Conservation (phyloP, 805 yeast species). For the Lipomyces mesembrius region DNA sequence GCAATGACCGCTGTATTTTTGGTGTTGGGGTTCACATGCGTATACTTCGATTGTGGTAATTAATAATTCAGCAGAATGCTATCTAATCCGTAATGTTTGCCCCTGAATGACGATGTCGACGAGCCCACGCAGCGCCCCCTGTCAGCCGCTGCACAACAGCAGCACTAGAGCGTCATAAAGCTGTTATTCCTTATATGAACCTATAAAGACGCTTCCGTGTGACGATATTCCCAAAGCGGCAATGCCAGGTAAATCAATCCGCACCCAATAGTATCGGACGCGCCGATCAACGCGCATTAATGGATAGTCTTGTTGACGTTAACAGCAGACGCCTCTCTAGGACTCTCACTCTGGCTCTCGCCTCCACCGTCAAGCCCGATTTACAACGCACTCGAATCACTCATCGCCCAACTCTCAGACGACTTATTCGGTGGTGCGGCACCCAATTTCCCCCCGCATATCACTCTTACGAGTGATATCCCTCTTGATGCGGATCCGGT, state of each 20-base stretch:
- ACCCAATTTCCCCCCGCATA: conserved; percentile 72
- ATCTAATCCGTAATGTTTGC: not conserved
- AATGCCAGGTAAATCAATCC: not conserved
- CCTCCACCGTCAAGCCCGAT: conserved; percentile 62
- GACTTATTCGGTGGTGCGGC: conserved; percentile 49
- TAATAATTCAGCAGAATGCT: not conserved
- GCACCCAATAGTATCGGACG: not conserved
- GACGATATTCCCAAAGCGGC: too few species aligned
- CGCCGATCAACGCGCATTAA: not conserved
- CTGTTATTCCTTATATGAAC: too few species aligned
- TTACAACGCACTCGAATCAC: conserved; percentile 59
- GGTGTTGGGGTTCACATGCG: not conserved
- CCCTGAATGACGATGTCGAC: too few species aligned
- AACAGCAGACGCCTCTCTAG: conserved; percentile 41
- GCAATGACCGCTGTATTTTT: too few species aligned
- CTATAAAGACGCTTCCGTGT: too few species aligned
- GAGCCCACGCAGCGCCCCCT: too few species aligned
- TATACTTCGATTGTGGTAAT: not conserved
- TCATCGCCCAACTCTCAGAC: conserved; percentile 71
- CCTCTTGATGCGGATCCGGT: conserved; percentile 57
- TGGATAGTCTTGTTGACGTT: not conserved
- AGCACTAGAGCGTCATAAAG: too few species aligned
- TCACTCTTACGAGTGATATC: conserved; percentile 72
- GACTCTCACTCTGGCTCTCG: conserved; percentile 75
- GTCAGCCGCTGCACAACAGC: too few species aligned